Conservation (phyloP, 768 basidiomycete genomes). For the Russula brevipes region DNA sequence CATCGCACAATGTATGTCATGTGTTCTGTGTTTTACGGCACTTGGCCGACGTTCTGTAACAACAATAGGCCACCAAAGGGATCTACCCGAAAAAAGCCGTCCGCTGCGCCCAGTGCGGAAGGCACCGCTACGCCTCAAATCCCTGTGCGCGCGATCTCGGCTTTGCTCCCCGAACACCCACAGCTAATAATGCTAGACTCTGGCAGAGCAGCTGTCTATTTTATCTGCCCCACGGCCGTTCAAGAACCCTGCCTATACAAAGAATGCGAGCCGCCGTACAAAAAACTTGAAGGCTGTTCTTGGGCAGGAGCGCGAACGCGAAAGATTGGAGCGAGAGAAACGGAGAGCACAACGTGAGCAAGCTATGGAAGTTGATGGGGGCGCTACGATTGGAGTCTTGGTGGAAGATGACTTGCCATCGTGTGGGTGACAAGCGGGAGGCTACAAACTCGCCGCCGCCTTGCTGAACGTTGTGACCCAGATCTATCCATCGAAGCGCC, state of each 20-base stretch:
- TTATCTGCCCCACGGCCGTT: constrained; percentile 67
- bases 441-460: not conserved
- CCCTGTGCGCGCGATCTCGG: constrained; percentile 23
- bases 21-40: not conserved
- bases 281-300: constrained; percentile 79
- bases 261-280: constrained; percentile 64
- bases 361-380: constrained; percentile 56
- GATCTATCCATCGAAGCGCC: constrained; percentile 82
- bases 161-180: not conserved
- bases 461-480: constrained; percentile 28
- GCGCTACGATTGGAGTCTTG: constrained; percentile 25
- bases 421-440: constrained; percentile 43
- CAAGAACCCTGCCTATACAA: constrained; percentile 67
- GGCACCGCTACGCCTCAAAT: constrained; percentile 33
- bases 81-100: constrained; percentile 30
- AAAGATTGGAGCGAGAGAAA: constrained; percentile 60
- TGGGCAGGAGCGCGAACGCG: constrained; percentile 72
- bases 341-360: constrained; percentile 44
- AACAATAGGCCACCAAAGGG: constrained; percentile 35
- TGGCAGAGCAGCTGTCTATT: constrained; percentile 72
- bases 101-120: constrained; percentile 28
- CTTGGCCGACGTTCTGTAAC: not conserved
- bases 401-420: constrained; percentile 63
- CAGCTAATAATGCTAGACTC: constrained; percentile 40
- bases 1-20: constrained; percentile 2